Conservation (phyloP, 2,329 filamentous ascomycete genomes). For the Talaromyces marneffei region DNA sequence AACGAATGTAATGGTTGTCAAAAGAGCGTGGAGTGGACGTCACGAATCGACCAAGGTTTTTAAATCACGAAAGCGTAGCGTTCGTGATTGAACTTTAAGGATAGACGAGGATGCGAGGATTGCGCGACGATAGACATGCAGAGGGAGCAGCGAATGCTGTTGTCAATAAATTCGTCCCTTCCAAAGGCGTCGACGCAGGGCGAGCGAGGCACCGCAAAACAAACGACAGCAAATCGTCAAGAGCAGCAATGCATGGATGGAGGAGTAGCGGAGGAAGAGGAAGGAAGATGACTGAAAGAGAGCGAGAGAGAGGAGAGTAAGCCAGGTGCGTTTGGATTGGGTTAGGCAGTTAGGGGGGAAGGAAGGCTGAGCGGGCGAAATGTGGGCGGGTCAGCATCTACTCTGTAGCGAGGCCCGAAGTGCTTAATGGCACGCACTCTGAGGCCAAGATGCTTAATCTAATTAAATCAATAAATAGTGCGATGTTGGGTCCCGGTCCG, state of each 20-base stretch:
- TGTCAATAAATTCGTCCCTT: conserved; percentile 22
- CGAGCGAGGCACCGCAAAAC: conserved; percentile 22
- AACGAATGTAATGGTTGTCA: conserved; percentile 25
- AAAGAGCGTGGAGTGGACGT: conserved; percentile 19
- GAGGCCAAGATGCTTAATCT: neutral
- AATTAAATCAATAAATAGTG: conserved; percentile 6
- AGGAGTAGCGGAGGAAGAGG: conserved; percentile 15
- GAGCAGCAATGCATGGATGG: conserved; percentile 17
- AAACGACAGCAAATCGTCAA: conserved; percentile 26
- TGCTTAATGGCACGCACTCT: conserved; percentile 10
- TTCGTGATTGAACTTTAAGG: conserved; percentile 15
- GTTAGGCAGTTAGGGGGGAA: neutral
- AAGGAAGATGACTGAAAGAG: conserved; percentile 8
- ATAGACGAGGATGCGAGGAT: conserved; percentile 13
- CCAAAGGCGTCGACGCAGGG: conserved; percentile 23
- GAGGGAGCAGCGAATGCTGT: conserved; percentile 8
- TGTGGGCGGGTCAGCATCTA: neutral
- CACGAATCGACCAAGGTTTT: neutral
- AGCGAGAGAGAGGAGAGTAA: conserved; percentile 16
- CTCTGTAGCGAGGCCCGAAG: neutral
- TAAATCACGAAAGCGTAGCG: neutral
- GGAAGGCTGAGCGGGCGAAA: conserved; percentile 7
- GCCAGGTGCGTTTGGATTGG: neutral
- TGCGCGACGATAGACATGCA: conserved; percentile 10
- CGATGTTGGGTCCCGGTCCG: conserved; percentile 8